Percentiles rank a stretch among this genome's conserved stretches.
Conservation (phyloP, 2,329 filamentous ascomycete genomes). For the Cytospora paraplurivora region DNA sequence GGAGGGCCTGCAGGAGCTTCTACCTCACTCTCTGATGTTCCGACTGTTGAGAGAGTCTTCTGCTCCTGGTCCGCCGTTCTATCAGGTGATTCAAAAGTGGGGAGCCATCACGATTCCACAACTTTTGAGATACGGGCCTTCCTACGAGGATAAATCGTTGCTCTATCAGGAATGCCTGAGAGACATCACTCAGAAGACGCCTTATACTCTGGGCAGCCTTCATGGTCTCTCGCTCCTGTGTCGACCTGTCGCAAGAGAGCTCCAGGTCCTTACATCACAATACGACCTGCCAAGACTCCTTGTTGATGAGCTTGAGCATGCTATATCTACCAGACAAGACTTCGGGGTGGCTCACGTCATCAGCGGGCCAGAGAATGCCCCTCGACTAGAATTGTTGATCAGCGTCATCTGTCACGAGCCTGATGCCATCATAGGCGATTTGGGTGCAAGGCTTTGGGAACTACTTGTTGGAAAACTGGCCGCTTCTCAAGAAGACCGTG, state of each 20-base stretch:
- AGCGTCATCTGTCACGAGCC: conserved; percentile 62
- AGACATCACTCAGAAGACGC: conserved; percentile 65
- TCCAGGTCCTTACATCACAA: conserved; percentile 60
- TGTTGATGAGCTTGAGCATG: conserved; percentile 65
- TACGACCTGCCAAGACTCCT: conserved; percentile 64
- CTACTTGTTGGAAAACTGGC: conserved; percentile 68
- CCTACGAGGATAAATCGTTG: conserved; percentile 55
- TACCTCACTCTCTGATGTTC: conserved; percentile 54
- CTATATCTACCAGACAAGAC: conserved; percentile 46
- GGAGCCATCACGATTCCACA: conserved; percentile 21
- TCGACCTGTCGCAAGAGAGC: conserved; percentile 49
- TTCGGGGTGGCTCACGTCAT: conserved; percentile 49
- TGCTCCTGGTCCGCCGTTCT: conserved; percentile 50
- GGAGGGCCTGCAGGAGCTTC: conserved; percentile 17
- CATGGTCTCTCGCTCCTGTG: conserved; percentile 57
- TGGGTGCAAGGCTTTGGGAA: conserved; percentile 70
- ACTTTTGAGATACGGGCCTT: conserved; percentile 60
- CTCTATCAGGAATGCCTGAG: conserved; percentile 69
- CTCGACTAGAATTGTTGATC: conserved; percentile 59
- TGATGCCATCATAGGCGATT: conserved; percentile 60
- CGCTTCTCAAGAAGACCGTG: conserved; percentile 61
- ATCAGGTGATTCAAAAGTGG: conserved; percentile 26
- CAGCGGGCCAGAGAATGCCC: conserved; percentile 51
- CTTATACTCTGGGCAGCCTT: conserved; percentile 74
- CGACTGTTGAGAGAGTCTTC: conserved; percentile 74